Evolutionary conservation across 352 stramenopile species (phyloP).

Genomic region (Detonula confervacea): DNA sequence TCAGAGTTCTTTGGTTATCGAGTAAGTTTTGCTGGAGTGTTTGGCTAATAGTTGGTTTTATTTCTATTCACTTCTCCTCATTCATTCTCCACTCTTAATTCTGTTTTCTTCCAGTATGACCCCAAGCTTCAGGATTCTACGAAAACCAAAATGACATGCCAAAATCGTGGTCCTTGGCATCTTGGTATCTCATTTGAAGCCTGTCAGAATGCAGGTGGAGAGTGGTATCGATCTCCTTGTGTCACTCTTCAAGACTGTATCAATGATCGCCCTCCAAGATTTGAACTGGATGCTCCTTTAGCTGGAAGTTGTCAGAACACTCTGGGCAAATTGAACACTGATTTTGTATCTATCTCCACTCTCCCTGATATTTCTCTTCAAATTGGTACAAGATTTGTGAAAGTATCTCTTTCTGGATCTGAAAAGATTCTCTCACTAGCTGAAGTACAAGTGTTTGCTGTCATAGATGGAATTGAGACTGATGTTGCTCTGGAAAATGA

Average conservation of each 20-base stretch:
- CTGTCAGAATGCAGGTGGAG: slow-evolving; percentile 35
- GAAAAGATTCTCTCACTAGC: too few species aligned
- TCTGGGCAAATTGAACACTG: slow-evolving; percentile 11
- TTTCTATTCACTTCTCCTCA: not conserved
- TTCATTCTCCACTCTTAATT: not conserved
- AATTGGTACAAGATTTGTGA: too few species aligned
- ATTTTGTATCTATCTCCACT: slow-evolving; percentile 6
- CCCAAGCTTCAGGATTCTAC: not conserved
- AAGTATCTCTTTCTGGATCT: too few species aligned
- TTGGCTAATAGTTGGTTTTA: not conserved
- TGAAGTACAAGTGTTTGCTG: too few species aligned
- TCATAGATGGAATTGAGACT: too few species aligned
- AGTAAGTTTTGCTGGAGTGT: slow-evolving; percentile 1
- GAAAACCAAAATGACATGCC: slow-evolving; percentile 21
- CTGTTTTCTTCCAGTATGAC: slow-evolving; percentile 17
- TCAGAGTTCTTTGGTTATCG: slow-evolving; percentile 17
- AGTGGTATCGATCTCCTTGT: slow-evolving; percentile 32
- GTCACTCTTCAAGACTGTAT: slow-evolving; percentile 38
- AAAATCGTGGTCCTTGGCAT: slow-evolving; percentile 28
- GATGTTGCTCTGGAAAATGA: too few species aligned
- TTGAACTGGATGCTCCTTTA: slow-evolving; percentile 7
- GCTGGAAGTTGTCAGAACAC: slow-evolving; percentile 8
- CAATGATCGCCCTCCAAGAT: slow-evolving; percentile 23
- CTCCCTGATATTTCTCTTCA: too few species aligned
- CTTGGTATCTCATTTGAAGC: slow-evolving; percentile 30